A percentile compares a stretch with the other conserved stretches of the same genome.
phyloP scores from a whole-genome alignment of 169 alveolate genomes.

The Plasmodium coatneyi region DNA sequence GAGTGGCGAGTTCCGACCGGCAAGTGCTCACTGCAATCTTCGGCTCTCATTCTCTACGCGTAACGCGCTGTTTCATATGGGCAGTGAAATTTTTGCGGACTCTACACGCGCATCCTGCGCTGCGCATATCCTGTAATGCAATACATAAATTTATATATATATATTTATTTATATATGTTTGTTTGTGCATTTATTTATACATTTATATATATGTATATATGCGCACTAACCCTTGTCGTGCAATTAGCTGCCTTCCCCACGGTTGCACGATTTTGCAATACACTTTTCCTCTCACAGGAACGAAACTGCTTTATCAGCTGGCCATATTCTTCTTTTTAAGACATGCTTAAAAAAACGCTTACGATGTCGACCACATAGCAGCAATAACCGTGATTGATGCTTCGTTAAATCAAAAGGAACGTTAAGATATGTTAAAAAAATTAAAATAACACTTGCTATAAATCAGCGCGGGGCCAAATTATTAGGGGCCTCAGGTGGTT shows the following conservation, averaged over 20 bases:
- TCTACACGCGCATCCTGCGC: neutral
- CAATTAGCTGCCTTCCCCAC: neutral
- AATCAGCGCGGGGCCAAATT: neutral
- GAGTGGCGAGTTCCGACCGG: neutral
- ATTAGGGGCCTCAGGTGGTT: neutral
- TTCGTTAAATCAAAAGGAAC: neutral
- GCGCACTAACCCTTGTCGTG: neutral
- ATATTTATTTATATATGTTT: no score
- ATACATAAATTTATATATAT: neutral
- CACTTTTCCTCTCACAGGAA: neutral
- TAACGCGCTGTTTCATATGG: neutral
- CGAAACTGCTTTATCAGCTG: neutral
- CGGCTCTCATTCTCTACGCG: neutral
- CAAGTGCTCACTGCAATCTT: neutral
- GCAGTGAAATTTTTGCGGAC: neutral
- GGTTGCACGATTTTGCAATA: neutral
- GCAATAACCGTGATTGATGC: neutral
- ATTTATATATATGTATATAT: no score
- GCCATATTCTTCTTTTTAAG: neutral
- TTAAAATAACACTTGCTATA: neutral
- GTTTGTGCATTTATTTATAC: no score
- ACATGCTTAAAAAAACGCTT: neutral
- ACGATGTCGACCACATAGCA: neutral
- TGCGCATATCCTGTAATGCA: neutral
- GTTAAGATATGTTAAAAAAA: neutral